Evolutionary conservation across 768 basidiomycete species (phyloP).

Genomic region (Phaffia australis): DNA sequence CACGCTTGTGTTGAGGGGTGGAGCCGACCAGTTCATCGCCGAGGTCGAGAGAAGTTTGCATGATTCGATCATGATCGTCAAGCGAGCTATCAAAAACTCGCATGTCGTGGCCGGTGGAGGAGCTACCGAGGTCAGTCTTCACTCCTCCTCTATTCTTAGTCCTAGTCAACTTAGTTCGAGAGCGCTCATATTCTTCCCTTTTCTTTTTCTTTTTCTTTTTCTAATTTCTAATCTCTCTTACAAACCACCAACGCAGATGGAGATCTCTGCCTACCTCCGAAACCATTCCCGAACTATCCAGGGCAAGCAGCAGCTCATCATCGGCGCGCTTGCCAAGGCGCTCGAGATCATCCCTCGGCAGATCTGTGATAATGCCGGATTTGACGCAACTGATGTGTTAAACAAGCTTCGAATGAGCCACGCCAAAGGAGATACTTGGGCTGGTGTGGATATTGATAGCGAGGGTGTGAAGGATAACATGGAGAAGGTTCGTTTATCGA

Average conservation of each 20-base stretch:
- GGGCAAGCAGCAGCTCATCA: conserved; percentile 87
- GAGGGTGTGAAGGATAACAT: conserved; percentile 90
- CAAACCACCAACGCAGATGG: conserved; percentile 57
- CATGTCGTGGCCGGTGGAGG: conserved; percentile 97
- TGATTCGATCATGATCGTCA: conserved; percentile 99
- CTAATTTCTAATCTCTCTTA: background rate
- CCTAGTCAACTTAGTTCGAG: too few species aligned
- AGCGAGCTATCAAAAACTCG: conserved; percentile 87
- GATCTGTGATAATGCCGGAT: conserved; percentile 95
- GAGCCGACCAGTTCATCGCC: conserved; percentile 97
- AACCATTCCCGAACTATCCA: conserved; percentile 83
- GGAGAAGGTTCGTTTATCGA: conserved; percentile 48
- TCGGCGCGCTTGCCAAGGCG: conserved; percentile 91
- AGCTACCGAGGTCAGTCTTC: conserved; percentile 68
- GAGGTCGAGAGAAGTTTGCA: conserved; percentile 96
- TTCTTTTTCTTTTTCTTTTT: background rate
- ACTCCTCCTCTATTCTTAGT: background rate
- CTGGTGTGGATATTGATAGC: conserved; percentile 80
- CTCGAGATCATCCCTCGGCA: conserved; percentile 96
- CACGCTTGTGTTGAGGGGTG: conserved; percentile 84
- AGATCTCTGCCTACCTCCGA: conserved; percentile 85
- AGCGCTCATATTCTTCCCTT: background rate
- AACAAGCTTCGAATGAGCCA: conserved; percentile 97
- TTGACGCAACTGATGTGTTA: conserved; percentile 92
- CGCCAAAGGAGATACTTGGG: conserved; percentile 72